phyloP scores from a whole-genome alignment of 495 filamentous ascomycete genomes.

The Lepraria neglecta region DNA sequence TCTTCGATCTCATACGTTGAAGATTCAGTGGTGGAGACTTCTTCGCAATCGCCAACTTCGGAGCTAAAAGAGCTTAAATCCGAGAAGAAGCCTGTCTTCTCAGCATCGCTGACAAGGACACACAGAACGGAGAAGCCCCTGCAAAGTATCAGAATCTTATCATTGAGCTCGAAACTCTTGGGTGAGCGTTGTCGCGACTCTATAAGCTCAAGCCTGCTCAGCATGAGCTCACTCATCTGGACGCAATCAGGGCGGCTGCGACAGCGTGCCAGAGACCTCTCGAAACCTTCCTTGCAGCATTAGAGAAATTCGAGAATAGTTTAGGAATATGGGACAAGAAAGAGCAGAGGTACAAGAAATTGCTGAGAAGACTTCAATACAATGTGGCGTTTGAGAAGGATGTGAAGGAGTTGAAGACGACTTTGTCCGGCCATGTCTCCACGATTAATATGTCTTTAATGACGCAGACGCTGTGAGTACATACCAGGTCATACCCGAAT shows the following conservation, averaged over 20 bases:
- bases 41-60: not conserved
- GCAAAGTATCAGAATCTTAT: not conserved
- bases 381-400: slow-evolving; percentile 9
- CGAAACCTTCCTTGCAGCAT: slow-evolving; percentile 2
- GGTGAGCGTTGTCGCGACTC: not conserved
- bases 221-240: slow-evolving; percentile 8
- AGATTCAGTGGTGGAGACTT: not conserved
- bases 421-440: slow-evolving; percentile 3
- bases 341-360: not conserved
- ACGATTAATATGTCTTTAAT: slow-evolving; percentile 11
- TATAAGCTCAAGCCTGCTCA: slow-evolving; percentile 7
- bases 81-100: not conserved
- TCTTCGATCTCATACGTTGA: no score
- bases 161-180: not conserved
- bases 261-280: slow-evolving; percentile 18
- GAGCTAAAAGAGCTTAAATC: slow-evolving; percentile 1
- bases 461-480: slow-evolving; percentile 7
- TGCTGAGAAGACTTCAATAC: not conserved
- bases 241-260: slow-evolving; percentile 9
- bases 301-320: slow-evolving; percentile 12
- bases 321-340: slow-evolving; percentile 10
- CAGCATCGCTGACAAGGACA: not conserved
- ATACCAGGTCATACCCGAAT: not conserved
- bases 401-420: slow-evolving; percentile 8
- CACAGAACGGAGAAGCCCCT: slow-evolving; percentile 3